phyloP scores from a whole-genome alignment of 106 monocot genomes.

The Vanilla planifolia region DNA sequence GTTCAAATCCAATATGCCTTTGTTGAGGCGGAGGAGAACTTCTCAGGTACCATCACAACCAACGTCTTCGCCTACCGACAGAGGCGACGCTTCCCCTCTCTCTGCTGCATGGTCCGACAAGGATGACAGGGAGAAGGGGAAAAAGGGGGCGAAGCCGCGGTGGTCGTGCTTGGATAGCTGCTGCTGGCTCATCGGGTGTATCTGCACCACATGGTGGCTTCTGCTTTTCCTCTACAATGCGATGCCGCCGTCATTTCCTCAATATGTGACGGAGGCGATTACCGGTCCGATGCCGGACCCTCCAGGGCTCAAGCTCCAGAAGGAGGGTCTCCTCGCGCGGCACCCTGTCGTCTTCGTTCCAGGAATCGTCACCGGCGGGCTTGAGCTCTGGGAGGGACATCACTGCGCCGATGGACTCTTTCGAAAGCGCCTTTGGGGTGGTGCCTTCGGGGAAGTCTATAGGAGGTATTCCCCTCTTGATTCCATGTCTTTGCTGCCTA shows the following conservation, averaged over 20 bases:
- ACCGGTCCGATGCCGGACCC: slow-evolving; percentile 91
- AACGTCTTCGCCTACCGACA: too few species aligned
- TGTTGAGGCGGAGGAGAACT: too few species aligned
- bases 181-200: slow-evolving; percentile 73
- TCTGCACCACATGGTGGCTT: slow-evolving; percentile 85
- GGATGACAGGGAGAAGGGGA: not conserved
- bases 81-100: not conserved
- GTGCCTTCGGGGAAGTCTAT: slow-evolving; percentile 91
- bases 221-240: slow-evolving; percentile 85
- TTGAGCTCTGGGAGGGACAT: slow-evolving; percentile 98
- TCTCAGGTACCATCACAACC: too few species aligned
- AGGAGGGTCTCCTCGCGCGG: slow-evolving; percentile 69
- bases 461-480: slow-evolving; percentile 44
- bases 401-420: slow-evolving; percentile 88
- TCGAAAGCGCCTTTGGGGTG: slow-evolving; percentile 90
- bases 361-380: slow-evolving; percentile 90
- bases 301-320: slow-evolving; percentile 78
- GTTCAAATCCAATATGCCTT: too few species aligned
- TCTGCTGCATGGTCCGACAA: not conserved
- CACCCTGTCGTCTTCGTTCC: slow-evolving; percentile 97
- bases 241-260: slow-evolving; percentile 94
- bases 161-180: slow-evolving; percentile 77
- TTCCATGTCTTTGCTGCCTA: not conserved
- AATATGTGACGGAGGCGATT: slow-evolving; percentile 94
- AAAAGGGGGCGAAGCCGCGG: slow-evolving; percentile 12